Conservation (phyloP, 1,139 yeast genomes). For the Pichia sp. region DNA sequence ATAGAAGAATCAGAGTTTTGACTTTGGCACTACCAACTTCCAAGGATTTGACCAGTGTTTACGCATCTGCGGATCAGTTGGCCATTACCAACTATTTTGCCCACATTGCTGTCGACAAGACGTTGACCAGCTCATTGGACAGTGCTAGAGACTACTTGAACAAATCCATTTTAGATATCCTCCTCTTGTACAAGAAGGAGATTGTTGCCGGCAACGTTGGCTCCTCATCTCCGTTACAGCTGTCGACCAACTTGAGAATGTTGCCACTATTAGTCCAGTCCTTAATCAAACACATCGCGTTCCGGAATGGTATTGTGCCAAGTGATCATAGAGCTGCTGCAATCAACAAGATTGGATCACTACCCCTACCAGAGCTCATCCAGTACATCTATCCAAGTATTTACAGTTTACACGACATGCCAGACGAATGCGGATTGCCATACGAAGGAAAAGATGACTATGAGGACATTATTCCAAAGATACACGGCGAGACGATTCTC, state of each 20-base stretch:
- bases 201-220: constrained; percentile 88
- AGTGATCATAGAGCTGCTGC: constrained; percentile 93
- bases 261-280: constrained; percentile 83
- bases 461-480: constrained; percentile 35
- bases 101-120: constrained; percentile 84
- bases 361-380: constrained; percentile 77
- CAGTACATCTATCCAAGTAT: constrained; percentile 85
- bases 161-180: constrained; percentile 65
- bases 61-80: constrained; percentile 94
- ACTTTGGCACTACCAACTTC: constrained; percentile 89
- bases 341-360: constrained; percentile 72
- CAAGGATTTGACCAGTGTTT: constrained; percentile 69
- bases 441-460: constrained; percentile 46
- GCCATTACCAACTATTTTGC: constrained; percentile 78
- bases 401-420: constrained; percentile 86
- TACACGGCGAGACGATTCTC: constrained; percentile 61
- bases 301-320: constrained; percentile 83
- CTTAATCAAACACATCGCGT: constrained; percentile 77
- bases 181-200: constrained; percentile 79
- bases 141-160: constrained; percentile 77
- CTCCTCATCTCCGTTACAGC: constrained; percentile 81
- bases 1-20: constrained; percentile 89
- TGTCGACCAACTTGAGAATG: constrained; percentile 88
- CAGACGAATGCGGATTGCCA: constrained; percentile 88
- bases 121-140: constrained; percentile 57